phyloP scores from a whole-genome alignment of 345 rosid species.

The Zanthoxylum bungeanum region DNA sequence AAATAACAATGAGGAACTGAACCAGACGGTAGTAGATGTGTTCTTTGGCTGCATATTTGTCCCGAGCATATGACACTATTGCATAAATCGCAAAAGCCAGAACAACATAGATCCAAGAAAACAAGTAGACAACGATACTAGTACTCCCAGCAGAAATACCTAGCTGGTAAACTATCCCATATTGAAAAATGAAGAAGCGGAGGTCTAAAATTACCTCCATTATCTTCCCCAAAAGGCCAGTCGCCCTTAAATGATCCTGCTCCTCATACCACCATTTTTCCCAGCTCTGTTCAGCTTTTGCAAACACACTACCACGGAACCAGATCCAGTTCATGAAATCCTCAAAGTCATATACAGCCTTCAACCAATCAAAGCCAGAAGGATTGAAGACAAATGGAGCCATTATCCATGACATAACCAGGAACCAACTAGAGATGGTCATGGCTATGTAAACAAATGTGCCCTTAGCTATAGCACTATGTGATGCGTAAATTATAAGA shows the following conservation, averaged over 20 bases:
- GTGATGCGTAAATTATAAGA: slow-evolving; percentile 71
- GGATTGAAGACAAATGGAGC: slow-evolving; percentile 90
- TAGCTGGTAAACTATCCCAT: slow-evolving; percentile 81
- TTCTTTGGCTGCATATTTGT: slow-evolving; percentile 66
- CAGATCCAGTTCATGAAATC: slow-evolving; percentile 93
- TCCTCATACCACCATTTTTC: slow-evolving; percentile 95
- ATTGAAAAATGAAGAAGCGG: slow-evolving; percentile 92
- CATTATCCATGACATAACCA: slow-evolving; percentile 74
- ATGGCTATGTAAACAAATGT: slow-evolving; percentile 76
- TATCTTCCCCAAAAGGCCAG: slow-evolving; percentile 80
- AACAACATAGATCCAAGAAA: slow-evolving; percentile 71
- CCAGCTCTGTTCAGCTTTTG: slow-evolving; percentile 94
- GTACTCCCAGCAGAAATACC: slow-evolving; percentile 48
- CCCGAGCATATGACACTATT: slow-evolving; percentile 59
- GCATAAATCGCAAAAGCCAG: slow-evolving; percentile 55
- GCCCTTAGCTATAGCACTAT: slow-evolving; percentile 71
- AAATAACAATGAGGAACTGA: slow-evolving; percentile 70
- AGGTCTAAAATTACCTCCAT: slow-evolving; percentile 78
- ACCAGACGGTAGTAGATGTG: slow-evolving; percentile 85
- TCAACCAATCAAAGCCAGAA: slow-evolving; percentile 96
- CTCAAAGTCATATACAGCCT: slow-evolving; percentile 84
- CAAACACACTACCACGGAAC: slow-evolving; percentile 75
- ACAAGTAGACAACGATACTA: slow-evolving; percentile 70
- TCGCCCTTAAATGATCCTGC: slow-evolving; percentile 81
- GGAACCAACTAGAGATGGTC: slow-evolving; percentile 91